Percentiles rank a stretch among this genome's conserved stretches.
Conservation (phyloP, 106 monocot species). For the Agapanthus africanus region DNA sequence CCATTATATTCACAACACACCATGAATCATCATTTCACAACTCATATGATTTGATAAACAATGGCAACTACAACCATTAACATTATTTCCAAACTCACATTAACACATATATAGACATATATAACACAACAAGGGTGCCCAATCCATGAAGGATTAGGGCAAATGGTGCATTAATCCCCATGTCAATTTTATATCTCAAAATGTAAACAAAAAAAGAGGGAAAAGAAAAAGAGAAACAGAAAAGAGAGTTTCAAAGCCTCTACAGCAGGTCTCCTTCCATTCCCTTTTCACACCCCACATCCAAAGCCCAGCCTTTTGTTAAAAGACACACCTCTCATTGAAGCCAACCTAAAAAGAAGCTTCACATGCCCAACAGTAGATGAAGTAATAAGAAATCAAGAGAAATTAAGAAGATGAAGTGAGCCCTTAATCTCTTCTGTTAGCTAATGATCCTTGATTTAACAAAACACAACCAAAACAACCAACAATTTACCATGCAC, state of each 20-base stretch:
- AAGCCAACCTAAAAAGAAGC: slow-evolving; percentile 12
- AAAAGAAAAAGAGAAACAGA: neutral
- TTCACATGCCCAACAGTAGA: slow-evolving; percentile 10
- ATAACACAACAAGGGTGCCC: slow-evolving; percentile 5
- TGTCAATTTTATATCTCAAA: neutral
- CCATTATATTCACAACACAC: too few species aligned
- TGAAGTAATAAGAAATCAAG: neutral
- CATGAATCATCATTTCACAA: too few species aligned
- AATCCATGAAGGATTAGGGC: slow-evolving; percentile 1
- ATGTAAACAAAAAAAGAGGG: neutral
- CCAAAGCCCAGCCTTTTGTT: slow-evolving; percentile 2
- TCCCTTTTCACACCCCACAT: slow-evolving; percentile 1
- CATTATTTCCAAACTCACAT: slow-evolving; percentile 1
- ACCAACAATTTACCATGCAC: neutral
- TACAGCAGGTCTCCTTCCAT: neutral
- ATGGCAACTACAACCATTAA: neutral
- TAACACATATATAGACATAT: slow-evolving; percentile 1
- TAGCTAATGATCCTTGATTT: neutral
- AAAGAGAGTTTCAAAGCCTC: neutral
- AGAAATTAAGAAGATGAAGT: neutral
- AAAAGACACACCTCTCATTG: slow-evolving; percentile 7
- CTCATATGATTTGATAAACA: too few species aligned
- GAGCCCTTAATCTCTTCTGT: neutral
- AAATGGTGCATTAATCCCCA: neutral
- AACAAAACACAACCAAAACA: neutral